Conservation (phyloP, 768 basidiomycete species). For the Boletus rubropictus region DNA sequence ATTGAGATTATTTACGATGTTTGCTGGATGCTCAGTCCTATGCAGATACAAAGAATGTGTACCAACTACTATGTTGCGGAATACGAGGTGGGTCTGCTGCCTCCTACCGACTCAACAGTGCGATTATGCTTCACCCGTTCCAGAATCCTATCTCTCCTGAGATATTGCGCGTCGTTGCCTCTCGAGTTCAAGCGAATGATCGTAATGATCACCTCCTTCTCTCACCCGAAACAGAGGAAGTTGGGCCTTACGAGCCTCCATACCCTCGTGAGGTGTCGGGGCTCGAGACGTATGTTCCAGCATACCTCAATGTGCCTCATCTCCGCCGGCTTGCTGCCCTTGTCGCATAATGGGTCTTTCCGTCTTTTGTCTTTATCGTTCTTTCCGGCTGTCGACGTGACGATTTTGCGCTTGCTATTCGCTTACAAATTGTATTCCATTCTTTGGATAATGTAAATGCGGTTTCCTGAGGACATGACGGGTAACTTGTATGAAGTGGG, state of each 20-base stretch:
- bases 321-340: slow-evolving; percentile 82
- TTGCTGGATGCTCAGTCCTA: slow-evolving; percentile 99
- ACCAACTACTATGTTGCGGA: slow-evolving; percentile 98
- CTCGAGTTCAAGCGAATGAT: slow-evolving; percentile 92
- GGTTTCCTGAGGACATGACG: slow-evolving; percentile 1
- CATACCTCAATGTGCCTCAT: slow-evolving; percentile 86
- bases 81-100: slow-evolving; percentile 69
- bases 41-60: slow-evolving; percentile 99
- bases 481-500: neutral
- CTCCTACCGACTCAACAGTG: neutral
- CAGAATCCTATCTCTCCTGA: slow-evolving; percentile 96
- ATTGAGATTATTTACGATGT: slow-evolving; percentile 99
- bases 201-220: slow-evolving; percentile 95
- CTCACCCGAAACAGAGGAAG: slow-evolving; percentile 94
- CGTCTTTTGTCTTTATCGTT: neutral
- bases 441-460: slow-evolving; percentile 14
- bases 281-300: slow-evolving; percentile 92
- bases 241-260: slow-evolving; percentile 90
- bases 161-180: slow-evolving; percentile 93
- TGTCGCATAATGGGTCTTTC: slow-evolving; percentile 50
- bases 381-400: neutral
- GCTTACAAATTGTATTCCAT: slow-evolving; percentile 19
- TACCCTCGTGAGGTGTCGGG: slow-evolving; percentile 92
- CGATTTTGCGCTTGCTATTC: slow-evolving; percentile 6
- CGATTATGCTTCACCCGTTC: slow-evolving; percentile 4